phyloP scores from a whole-genome alignment of 108 stramenopile genomes.

The Nitzschia putrida region DNA sequence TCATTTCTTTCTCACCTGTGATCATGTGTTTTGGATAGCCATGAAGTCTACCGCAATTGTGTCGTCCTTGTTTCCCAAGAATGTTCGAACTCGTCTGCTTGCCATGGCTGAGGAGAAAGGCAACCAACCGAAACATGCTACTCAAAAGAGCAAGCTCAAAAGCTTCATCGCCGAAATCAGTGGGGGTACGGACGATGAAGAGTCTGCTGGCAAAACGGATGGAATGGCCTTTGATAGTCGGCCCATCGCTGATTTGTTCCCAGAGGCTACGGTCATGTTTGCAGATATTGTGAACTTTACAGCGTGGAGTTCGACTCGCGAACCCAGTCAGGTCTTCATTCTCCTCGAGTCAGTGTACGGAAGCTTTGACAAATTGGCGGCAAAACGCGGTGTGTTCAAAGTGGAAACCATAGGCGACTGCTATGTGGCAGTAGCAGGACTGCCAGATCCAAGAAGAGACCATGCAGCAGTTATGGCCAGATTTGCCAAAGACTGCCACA shows the following conservation, averaged over 20 bases:
- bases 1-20: not conserved
- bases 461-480: slow-evolving; percentile 55
- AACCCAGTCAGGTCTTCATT: slow-evolving; percentile 58
- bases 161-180: slow-evolving; percentile 8
- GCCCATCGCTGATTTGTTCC: slow-evolving; percentile 73
- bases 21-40: slow-evolving; percentile 29
- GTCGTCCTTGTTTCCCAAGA: slow-evolving; percentile 3
- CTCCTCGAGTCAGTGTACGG: slow-evolving; percentile 58
- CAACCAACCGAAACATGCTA: no score
- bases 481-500: slow-evolving; percentile 54
- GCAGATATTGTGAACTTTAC: slow-evolving; percentile 63
- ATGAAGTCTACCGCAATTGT: slow-evolving; percentile 3
- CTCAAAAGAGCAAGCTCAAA: slow-evolving; percentile 28
- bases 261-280: slow-evolving; percentile 74
- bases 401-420: slow-evolving; percentile 55
- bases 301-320: slow-evolving; percentile 49
- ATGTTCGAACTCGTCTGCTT: slow-evolving; percentile 1
- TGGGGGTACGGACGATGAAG: not conserved
- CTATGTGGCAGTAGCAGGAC: slow-evolving; percentile 62
- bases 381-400: slow-evolving; percentile 54
- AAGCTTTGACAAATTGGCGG: slow-evolving; percentile 58
- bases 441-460: slow-evolving; percentile 54
- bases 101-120: not conserved
- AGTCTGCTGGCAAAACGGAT: not conserved
- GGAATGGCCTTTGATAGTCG: slow-evolving; percentile 20